These are phyloP conservation scores for Calocybe cyanea DNA, from an alignment of 768 basidiomycete species.

Conservation along the genomic window DNA sequence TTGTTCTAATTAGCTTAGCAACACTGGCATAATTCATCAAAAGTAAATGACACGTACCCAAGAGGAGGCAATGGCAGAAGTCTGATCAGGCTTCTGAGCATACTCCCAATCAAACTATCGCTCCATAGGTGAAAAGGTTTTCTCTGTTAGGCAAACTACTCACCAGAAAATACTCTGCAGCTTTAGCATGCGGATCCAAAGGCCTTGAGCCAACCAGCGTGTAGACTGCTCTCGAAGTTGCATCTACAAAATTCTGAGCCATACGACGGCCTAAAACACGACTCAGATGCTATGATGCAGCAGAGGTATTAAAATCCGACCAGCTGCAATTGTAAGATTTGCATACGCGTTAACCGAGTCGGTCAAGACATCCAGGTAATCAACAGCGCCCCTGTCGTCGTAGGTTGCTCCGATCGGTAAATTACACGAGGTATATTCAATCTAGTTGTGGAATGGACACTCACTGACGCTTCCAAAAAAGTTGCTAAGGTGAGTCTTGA, in stretches of 20 bases:
- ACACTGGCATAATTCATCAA: neutral
- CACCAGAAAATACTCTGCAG: constrained; percentile 55
- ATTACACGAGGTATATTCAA: too few relatives aligned
- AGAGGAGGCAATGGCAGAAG: constrained; percentile 57
- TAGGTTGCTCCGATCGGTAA: constrained; percentile 51
- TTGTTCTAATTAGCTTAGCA: constrained; percentile 39
- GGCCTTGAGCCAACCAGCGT: constrained; percentile 44
- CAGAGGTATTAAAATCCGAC: too few relatives aligned
- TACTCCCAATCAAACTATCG: constrained; percentile 46
- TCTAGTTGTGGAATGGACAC: constrained; percentile 19
- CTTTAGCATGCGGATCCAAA: constrained; percentile 40
- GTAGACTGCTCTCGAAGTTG: constrained; percentile 54
- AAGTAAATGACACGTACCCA: constrained; percentile 38
- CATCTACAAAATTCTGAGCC: constrained; percentile 44
- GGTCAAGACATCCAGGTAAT: constrained; percentile 44
- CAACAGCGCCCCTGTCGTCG: constrained; percentile 44
- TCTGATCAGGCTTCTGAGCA: constrained; percentile 58
- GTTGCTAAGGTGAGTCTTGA: constrained; percentile 43
- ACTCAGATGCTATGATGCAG: too few relatives aligned
- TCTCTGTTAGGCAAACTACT: constrained; percentile 14
- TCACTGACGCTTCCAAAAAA: constrained; percentile 41
- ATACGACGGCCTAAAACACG: constrained; percentile 39
- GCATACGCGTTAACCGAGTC: constrained; percentile 36
- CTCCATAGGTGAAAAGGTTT: too few relatives aligned
- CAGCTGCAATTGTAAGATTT: constrained; percentile 41